Percentiles rank a stretch among this genome's conserved stretches.
These are phyloP conservation scores for Narthecium ossifragum DNA, from an alignment of 106 monocot genomes.

Conservation along the genomic window DNA sequence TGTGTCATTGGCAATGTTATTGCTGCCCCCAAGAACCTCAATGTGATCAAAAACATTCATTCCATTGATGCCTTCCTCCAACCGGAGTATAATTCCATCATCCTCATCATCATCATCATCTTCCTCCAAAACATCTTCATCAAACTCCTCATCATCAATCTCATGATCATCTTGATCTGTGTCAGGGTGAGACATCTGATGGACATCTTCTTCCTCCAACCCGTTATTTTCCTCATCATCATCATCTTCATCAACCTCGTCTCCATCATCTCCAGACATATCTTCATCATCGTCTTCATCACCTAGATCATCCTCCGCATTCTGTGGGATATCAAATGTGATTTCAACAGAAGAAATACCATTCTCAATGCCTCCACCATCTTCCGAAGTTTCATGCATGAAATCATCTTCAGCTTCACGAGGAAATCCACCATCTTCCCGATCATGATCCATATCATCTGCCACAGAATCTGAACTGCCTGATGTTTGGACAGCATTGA, in stretches of 20 bases:
- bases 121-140: slow-evolving; percentile 87
- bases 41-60: slow-evolving; percentile 97
- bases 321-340: slow-evolving; percentile 75
- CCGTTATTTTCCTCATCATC: slow-evolving; percentile 90
- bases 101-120: slow-evolving; percentile 94
- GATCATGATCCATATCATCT: slow-evolving; percentile 92
- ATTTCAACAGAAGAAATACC: slow-evolving; percentile 82
- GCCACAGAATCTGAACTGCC: slow-evolving; percentile 53
- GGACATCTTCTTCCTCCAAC: slow-evolving; percentile 84
- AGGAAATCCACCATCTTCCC: slow-evolving; percentile 59
- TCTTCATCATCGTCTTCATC: slow-evolving; percentile 77
- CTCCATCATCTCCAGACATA: slow-evolving; percentile 33
- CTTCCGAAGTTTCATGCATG: slow-evolving; percentile 91
- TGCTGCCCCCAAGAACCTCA: slow-evolving; percentile 72
- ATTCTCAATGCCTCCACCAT: slow-evolving; percentile 57
- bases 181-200: slow-evolving; percentile 89
- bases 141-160: slow-evolving; percentile 92
- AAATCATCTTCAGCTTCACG: slow-evolving; percentile 82
- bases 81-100: slow-evolving; percentile 72
- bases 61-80: slow-evolving; percentile 93
- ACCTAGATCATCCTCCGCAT: slow-evolving; percentile 50
- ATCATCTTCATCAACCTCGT: slow-evolving; percentile 83
- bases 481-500: slow-evolving; percentile 51
- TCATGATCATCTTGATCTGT: slow-evolving; percentile 98
- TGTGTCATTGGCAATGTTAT: slow-evolving; percentile 65